Evolutionary conservation across 345 rosid species (phyloP).

Genomic region (Combretum micranthum): DNA sequence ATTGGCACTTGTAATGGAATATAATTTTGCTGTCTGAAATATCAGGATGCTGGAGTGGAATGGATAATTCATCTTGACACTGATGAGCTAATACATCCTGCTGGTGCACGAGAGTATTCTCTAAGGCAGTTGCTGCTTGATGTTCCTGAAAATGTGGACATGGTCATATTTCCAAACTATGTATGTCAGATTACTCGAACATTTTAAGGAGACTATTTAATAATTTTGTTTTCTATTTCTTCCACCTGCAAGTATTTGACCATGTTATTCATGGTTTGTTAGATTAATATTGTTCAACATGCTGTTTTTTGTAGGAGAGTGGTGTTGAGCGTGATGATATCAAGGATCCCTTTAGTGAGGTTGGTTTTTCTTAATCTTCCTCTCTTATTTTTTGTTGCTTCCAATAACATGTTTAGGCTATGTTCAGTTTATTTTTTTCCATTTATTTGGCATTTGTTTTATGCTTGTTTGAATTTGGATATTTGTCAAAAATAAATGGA

Average conservation of each 20-base stretch:
- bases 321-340: slow-evolving; percentile 82
- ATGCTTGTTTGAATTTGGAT: background rate
- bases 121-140: slow-evolving; percentile 76
- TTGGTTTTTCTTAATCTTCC: slow-evolving; percentile 15
- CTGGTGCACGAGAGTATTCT: slow-evolving; percentile 86
- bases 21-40: slow-evolving; percentile 16
- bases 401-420: no score
- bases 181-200: slow-evolving; percentile 44
- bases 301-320: slow-evolving; percentile 55
- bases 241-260: background rate
- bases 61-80: slow-evolving; percentile 98
- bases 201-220: no score
- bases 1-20: background rate
- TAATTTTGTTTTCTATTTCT: background rate
- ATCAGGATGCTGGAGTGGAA: slow-evolving; percentile 73
- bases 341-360: slow-evolving; percentile 94
- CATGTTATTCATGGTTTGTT: background rate
- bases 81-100: slow-evolving; percentile 87
- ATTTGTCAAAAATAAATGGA: background rate
- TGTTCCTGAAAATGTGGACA: slow-evolving; percentile 78
- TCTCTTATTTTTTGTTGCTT: background rate
- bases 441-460: no score
- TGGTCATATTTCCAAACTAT: slow-evolving; percentile 92
- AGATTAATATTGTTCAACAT: background rate
- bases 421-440: no score